Evolutionary conservation across 2,329 filamentous ascomycete species (phyloP).

Genomic region (Fusarium equiseti): DNA sequence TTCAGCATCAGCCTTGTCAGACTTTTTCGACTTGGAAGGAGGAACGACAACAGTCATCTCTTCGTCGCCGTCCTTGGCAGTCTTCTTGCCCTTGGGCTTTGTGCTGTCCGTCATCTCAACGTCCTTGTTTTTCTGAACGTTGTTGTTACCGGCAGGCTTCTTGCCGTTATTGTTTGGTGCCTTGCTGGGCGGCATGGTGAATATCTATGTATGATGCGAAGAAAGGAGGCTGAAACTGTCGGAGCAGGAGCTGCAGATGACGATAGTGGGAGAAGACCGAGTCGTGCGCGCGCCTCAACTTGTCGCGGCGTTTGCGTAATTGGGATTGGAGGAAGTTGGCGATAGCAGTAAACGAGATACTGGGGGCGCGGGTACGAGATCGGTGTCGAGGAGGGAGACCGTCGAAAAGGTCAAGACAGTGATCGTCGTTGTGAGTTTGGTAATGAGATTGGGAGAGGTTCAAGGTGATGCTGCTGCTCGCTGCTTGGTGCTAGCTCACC

Average conservation of each 20-base stretch:
- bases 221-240: conserved; percentile 21
- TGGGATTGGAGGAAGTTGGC: conserved; percentile 12
- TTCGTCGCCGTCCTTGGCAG: conserved; percentile 74
- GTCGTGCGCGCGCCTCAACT: conserved; percentile 46
- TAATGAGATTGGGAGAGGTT: conserved; percentile 30
- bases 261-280: conserved; percentile 36
- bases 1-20: conserved; percentile 71
- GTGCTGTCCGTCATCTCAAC: conserved; percentile 77
- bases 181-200: conserved; percentile 74
- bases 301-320: conserved; percentile 38
- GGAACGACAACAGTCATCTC: conserved; percentile 87
- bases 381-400: conserved; percentile 8
- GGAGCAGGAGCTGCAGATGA: conserved; percentile 33
- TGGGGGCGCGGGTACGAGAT: conserved; percentile 4
- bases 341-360: conserved; percentile 9
- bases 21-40: conserved; percentile 74
- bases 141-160: conserved; percentile 73
- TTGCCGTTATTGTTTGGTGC: conserved; percentile 79
- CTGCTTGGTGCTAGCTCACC: conserved; percentile 41
- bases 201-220: conserved; percentile 18
- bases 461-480: conserved; percentile 36
- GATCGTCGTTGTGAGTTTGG: conserved; percentile 23
- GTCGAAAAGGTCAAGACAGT: conserved; percentile 10
- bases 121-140: conserved; percentile 71
- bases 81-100: conserved; percentile 75